A percentile compares a stretch with the other conserved stretches of the same genome.
Conservation (phyloP, 305 asterid species). For the Fraxinus sp. region DNA sequence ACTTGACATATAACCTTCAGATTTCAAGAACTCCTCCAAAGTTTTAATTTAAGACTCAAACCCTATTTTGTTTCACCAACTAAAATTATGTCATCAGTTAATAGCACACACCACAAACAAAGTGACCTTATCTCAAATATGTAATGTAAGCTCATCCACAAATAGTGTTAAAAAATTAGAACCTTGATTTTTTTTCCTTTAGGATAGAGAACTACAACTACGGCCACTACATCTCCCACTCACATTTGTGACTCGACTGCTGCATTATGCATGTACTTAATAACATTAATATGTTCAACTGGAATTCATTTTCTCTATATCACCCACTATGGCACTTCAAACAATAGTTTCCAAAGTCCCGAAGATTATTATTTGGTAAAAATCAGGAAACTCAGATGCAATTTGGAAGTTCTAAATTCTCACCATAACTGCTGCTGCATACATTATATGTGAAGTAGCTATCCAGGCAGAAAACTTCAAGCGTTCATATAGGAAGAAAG, state of each 20-base stretch:
- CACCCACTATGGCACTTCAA: neutral
- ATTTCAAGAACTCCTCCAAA: neutral
- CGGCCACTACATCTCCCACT: neutral
- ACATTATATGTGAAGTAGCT: neutral
- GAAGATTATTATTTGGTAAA: no score
- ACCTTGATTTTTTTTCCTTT: neutral
- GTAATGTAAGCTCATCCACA: neutral
- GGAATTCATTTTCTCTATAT: neutral
- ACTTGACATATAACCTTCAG: neutral
- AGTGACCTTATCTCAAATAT: neutral
- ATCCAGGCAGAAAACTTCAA: neutral
- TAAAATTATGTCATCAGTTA: neutral
- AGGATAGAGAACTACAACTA: neutral
- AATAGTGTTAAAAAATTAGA: neutral
- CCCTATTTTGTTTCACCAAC: neutral
- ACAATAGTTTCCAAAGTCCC: neutral
- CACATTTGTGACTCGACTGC: neutral
- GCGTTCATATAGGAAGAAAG: neutral
- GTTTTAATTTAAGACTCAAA: neutral
- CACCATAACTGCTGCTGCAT: neutral
- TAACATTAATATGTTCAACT: neutral
- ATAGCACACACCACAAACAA: neutral
- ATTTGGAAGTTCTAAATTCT: neutral
- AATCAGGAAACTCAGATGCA: neutral
- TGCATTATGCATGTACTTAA: neutral